These are phyloP conservation scores for Sugiyamaella smithiae DNA, from an alignment of 805 yeast genomes.

Conservation along the genomic window DNA sequence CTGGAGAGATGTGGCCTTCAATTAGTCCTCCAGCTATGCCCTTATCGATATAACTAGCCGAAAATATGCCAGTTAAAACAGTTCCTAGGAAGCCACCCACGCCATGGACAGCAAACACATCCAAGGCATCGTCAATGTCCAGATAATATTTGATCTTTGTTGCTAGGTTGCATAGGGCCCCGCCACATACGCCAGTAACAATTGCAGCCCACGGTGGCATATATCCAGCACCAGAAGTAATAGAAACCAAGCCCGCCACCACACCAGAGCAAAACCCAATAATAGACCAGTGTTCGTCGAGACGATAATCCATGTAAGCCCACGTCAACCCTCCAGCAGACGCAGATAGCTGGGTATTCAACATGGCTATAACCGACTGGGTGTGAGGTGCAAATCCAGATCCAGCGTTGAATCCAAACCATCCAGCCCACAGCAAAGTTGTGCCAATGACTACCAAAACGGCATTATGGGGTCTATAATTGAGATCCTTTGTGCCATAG, in stretches of 20 bases:
- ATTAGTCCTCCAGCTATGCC: constrained; percentile 80
- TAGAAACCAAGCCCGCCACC: constrained; percentile 89
- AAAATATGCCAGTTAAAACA: constrained; percentile 84
- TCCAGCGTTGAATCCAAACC: constrained; percentile 80
- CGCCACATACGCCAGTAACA: constrained; percentile 70
- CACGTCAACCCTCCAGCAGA: constrained; percentile 47
- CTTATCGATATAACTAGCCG: constrained; percentile 64
- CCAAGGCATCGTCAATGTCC: constrained; percentile 90
- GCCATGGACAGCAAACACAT: constrained; percentile 89
- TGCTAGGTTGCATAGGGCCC: constrained; percentile 76
- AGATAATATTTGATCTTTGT: constrained; percentile 72
- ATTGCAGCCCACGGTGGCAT: constrained; percentile 83
- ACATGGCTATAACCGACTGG: constrained; percentile 42
- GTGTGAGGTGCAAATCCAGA: constrained; percentile 42
- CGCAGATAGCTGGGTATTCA: constrained; percentile 54
- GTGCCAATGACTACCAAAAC: constrained; percentile 67
- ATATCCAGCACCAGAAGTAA: constrained; percentile 96
- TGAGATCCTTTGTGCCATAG: constrained; percentile 54
- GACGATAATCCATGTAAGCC: constrained; percentile 42
- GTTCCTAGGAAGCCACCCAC: constrained; percentile 85
- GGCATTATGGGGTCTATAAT: constrained; percentile 65
- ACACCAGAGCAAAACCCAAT: constrained; percentile 94
- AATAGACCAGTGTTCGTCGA: constrained; percentile 86
- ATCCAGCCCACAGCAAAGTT: constrained; percentile 67
- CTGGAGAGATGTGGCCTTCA: constrained; percentile 75